These are phyloP conservation scores for Coemansia sp. DNA, from an alignment of 192 early-diverging fungal species.

Conservation along the genomic window DNA sequence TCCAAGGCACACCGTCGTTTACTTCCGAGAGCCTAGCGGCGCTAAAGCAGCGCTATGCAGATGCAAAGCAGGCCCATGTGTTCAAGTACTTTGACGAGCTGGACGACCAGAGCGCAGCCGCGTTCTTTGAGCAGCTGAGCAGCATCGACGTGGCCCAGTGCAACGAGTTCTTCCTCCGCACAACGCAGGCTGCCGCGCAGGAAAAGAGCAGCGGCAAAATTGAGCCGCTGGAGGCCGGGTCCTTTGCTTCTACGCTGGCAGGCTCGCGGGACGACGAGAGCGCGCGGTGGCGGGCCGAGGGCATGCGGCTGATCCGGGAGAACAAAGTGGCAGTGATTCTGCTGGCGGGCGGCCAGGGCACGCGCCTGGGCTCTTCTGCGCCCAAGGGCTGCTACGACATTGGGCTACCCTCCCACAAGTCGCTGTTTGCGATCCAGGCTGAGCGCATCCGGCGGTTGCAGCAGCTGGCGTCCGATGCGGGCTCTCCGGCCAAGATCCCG, in stretches of 20 bases:
- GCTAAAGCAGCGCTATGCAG: slow-evolving; percentile 63
- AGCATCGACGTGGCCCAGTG: slow-evolving; percentile 74
- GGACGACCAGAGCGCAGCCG: slow-evolving; percentile 53
- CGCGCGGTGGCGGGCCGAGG: slow-evolving; percentile 67
- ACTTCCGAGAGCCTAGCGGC: slow-evolving; percentile 44
- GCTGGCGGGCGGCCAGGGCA: slow-evolving; percentile 88
- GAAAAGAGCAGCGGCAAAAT: slow-evolving; percentile 55
- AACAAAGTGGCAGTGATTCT: slow-evolving; percentile 93
- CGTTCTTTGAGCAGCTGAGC: slow-evolving; percentile 65
- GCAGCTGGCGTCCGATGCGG: slow-evolving; percentile 56
- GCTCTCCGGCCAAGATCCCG: slow-evolving; percentile 67
- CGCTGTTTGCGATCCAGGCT: slow-evolving; percentile 92
- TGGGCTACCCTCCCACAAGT: slow-evolving; percentile 79
- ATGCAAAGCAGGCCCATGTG: slow-evolving; percentile 83
- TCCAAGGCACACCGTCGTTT: slow-evolving; percentile 43
- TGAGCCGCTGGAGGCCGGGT: slow-evolving; percentile 72
- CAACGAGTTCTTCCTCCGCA: slow-evolving; percentile 80
- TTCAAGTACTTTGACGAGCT: slow-evolving; percentile 80
- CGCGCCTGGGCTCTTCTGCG: slow-evolving; percentile 73
- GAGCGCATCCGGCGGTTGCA: slow-evolving; percentile 89
- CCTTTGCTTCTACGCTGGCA: slow-evolving; percentile 64
- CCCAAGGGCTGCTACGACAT: slow-evolving; percentile 98
- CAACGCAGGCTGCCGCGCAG: slow-evolving; percentile 52
- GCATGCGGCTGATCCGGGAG: slow-evolving; percentile 75
- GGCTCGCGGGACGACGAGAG: slow-evolving; percentile 54